These are phyloP conservation scores for Podospora conica DNA, from an alignment of 495 filamentous ascomycete genomes.

Conservation along the genomic window DNA sequence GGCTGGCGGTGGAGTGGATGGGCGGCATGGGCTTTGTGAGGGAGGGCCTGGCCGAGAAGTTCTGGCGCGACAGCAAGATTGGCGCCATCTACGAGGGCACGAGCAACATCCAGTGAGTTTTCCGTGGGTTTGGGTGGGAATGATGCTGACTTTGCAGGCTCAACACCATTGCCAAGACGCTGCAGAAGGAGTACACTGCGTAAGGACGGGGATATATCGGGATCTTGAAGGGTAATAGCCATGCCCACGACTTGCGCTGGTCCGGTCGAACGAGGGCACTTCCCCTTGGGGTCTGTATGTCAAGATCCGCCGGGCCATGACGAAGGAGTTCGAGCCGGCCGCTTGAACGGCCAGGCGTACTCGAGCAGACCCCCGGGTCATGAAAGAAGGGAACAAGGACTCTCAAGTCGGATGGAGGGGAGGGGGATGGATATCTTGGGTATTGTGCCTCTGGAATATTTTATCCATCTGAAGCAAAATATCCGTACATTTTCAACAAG, in stretches of 20 bases:
- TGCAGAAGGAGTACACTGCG: conserved; percentile 82
- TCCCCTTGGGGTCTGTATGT: no score
- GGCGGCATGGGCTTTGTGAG: conserved; percentile 95
- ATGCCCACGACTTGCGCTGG: no score
- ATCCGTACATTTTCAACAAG: background rate
- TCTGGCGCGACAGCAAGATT: conserved; percentile 96
- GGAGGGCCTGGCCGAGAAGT: conserved; percentile 97
- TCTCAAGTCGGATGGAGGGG: background rate
- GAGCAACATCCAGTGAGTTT: conserved; percentile 53
- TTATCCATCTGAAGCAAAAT: background rate
- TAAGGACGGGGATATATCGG: conserved; percentile 23
- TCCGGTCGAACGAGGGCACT: no score
- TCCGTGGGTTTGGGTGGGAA: background rate
- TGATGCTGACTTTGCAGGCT: conserved; percentile 55
- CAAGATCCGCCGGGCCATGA: no score
- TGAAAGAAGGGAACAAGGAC: background rate
- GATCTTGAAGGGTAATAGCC: conserved; percentile 1
- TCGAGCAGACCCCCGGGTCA: background rate
- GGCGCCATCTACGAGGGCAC: conserved; percentile 98
- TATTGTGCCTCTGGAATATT: background rate
- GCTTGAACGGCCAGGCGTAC: background rate
- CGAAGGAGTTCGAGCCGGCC: no score
- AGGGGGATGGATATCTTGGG: background rate
- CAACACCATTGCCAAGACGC: conserved; percentile 86
- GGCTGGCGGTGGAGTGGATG: conserved; percentile 96